phyloP scores from a whole-genome alignment of 306 rosid species.

The Trifolium dubium region DNA sequence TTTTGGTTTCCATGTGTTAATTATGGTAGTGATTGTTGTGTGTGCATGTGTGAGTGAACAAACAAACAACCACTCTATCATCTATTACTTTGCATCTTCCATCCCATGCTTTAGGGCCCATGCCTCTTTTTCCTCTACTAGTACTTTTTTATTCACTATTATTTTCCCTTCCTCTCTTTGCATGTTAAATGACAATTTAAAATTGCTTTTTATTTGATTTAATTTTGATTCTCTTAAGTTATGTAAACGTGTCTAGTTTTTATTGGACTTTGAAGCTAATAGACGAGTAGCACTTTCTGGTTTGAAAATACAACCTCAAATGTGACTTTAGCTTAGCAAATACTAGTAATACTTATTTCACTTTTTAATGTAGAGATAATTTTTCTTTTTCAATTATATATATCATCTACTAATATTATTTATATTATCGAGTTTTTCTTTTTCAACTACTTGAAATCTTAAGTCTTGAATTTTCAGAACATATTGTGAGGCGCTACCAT shows the following conservation, averaged over 20 bases:
- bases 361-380: too few species aligned
- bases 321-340: too few species aligned
- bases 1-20: constrained; percentile 73
- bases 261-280: neutral
- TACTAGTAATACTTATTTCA: too few species aligned
- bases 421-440: too few species aligned
- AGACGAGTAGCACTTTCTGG: neutral
- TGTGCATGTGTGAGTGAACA: constrained; percentile 36
- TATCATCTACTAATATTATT: too few species aligned
- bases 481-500: too few species aligned
- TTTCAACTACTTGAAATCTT: too few species aligned
- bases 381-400: too few species aligned
- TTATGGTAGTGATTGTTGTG: constrained; percentile 50
- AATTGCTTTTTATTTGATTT: neutral
- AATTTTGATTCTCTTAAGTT: neutral
- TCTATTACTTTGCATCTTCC: constrained; percentile 38
- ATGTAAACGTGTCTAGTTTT: neutral
- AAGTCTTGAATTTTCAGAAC: too few species aligned
- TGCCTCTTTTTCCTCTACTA: constrained; percentile 50
- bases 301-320: neutral
- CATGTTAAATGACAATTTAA: neutral
- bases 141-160: neutral
- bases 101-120: constrained; percentile 54
- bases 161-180: neutral
- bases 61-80: neutral